Conservation (phyloP, 495 filamentous ascomycete species). For the Daldinia grandis region DNA sequence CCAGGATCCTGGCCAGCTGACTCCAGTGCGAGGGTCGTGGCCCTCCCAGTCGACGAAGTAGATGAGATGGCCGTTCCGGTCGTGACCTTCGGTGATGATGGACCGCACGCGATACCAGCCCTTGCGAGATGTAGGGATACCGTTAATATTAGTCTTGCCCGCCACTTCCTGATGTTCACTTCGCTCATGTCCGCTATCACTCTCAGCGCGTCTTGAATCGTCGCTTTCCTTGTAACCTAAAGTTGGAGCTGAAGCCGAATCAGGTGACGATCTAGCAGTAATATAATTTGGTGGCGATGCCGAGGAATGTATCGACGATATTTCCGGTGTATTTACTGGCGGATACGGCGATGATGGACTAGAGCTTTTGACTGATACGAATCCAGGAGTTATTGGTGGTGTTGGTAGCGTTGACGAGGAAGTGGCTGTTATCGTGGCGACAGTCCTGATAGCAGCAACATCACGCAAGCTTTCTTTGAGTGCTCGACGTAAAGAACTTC, state of each 20-base stretch:
- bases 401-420: neutral
- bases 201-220: too few relatives aligned
- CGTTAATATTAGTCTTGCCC: neutral
- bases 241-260: neutral
- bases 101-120: conserved; percentile 32
- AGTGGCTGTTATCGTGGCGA: neutral
- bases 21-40: conserved; percentile 29
- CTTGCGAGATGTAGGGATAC: conserved; percentile 12
- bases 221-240: neutral
- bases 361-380: neutral
- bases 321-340: neutral
- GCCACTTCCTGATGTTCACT: neutral
- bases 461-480: conserved; percentile 12
- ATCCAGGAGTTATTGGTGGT: neutral
- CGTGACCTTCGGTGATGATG: conserved; percentile 31
- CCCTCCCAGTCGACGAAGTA: conserved; percentile 45
- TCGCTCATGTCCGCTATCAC: neutral
- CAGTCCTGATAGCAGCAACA: neutral
- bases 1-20: conserved; percentile 38
- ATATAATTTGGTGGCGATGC: neutral
- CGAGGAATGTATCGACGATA: neutral
- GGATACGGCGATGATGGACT: neutral
- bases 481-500: conserved; percentile 31
- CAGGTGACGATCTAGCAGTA: neutral
- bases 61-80: neutral